phyloP scores from a whole-genome alignment of 176 grass and related monocot genomes.

The Eremochloa ophiuroides region DNA sequence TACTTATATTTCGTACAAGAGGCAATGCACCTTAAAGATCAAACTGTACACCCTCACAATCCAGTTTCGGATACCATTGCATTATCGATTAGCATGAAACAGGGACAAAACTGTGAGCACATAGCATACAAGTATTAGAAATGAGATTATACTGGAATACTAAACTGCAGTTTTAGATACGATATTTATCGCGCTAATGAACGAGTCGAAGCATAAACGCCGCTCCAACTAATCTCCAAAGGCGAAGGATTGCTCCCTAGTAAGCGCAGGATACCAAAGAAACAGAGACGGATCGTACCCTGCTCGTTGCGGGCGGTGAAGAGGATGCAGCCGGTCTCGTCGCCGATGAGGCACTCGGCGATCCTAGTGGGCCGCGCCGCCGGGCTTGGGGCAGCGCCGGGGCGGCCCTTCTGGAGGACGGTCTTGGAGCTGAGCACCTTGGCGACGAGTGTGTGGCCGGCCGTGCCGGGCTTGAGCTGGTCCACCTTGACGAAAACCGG shows the following conservation, averaged over 20 bases:
- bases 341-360: conserved; percentile 80
- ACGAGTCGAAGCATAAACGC: not conserved
- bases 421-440: conserved; percentile 68
- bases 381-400: conserved; percentile 20
- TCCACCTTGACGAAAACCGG: conserved; percentile 79
- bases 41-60: not conserved
- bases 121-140: not conserved
- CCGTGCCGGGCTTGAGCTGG: conserved; percentile 61
- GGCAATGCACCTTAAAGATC: not conserved
- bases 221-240: not conserved
- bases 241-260: not conserved
- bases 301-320: conserved; percentile 84
- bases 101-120: not conserved
- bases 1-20: not conserved
- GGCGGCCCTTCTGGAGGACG: conserved; percentile 61
- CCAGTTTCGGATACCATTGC: not conserved
- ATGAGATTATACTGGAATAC: not conserved
- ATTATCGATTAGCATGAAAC: not conserved
- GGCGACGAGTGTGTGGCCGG: conserved; percentile 65
- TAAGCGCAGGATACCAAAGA: not conserved
- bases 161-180: not conserved
- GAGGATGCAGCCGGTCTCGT: conserved; percentile 76
- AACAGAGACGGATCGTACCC: conserved; percentile 38
- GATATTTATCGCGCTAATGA: not conserved
- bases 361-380: conserved; percentile 47